phyloP scores from a whole-genome alignment of 805 yeast species.

The Candida succiphila region DNA sequence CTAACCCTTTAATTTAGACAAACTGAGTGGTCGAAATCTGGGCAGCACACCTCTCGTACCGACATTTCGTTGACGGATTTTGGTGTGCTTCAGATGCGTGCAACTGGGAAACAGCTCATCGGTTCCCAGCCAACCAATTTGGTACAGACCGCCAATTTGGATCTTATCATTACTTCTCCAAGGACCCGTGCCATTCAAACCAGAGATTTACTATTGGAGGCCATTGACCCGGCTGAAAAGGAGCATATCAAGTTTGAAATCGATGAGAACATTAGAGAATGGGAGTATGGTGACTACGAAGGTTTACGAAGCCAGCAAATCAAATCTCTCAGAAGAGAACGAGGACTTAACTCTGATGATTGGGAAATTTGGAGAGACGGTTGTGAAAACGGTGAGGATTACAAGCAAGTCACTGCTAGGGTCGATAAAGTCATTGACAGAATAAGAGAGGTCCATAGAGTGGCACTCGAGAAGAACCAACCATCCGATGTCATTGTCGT shows the following conservation, averaged over 20 bases:
- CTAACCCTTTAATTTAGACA: too few relatives aligned
- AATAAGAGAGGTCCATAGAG: constrained; percentile 49
- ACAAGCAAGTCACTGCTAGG: constrained; percentile 56
- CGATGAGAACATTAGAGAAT: constrained; percentile 74
- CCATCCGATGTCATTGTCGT: constrained; percentile 71
- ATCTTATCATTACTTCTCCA: constrained; percentile 70
- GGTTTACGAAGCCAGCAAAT: constrained; percentile 69
- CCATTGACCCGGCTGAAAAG: constrained; percentile 32
- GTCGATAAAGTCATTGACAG: constrained; percentile 60
- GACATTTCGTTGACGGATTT: constrained; percentile 70
- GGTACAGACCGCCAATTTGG: constrained; percentile 54
- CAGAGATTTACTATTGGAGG: constrained; percentile 48
- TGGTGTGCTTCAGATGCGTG: constrained; percentile 68
- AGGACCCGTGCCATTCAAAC: constrained; percentile 74
- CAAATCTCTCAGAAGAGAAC: constrained; percentile 40
- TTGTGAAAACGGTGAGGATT: constrained; percentile 81
- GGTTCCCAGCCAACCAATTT: constrained; percentile 41
- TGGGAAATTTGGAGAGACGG: constrained; percentile 93
- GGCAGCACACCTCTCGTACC: constrained; percentile 83
- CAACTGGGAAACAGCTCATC: constrained; percentile 64
- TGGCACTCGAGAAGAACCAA: constrained; percentile 38
- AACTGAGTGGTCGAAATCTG: constrained; percentile 93
- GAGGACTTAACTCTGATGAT: constrained; percentile 40
- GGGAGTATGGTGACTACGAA: constrained; percentile 97
- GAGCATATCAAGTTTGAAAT: constrained; percentile 32